A percentile compares a stretch with the other conserved stretches of the same genome.
These are phyloP conservation scores for Ustilago esculenta DNA, from an alignment of 1,284 basidiomycete species.

Conservation along the genomic window DNA sequence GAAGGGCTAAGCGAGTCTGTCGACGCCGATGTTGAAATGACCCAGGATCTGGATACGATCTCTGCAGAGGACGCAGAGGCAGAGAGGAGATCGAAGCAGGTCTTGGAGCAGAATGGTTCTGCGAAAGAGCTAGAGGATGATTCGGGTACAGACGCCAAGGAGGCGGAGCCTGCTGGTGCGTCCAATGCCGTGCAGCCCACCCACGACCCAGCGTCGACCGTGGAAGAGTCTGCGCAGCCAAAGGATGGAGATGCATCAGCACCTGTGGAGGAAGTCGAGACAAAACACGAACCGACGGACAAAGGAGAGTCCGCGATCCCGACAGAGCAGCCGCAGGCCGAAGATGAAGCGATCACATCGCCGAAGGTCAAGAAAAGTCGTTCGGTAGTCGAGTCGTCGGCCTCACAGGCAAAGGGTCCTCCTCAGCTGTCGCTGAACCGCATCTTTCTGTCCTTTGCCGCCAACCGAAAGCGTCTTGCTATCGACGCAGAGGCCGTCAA, in stretches of 20 bases:
- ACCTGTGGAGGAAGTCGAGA: not conserved
- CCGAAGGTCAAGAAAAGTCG: constrained; percentile 2
- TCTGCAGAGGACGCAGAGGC: not conserved
- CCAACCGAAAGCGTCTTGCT: constrained; percentile 83
- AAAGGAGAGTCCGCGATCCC: too few relatives aligned
- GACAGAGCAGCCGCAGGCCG: not conserved
- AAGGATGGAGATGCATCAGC: not conserved
- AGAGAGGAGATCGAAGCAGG: not conserved
- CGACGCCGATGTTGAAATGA: not conserved
- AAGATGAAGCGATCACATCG: not conserved
- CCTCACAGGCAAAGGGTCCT: constrained; percentile 36
- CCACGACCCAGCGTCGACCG: not conserved
- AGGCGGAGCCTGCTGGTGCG: not conserved
- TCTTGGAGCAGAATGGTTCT: not conserved
- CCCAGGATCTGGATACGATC: not conserved
- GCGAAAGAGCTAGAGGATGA: not conserved
- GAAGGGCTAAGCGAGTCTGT: too few relatives aligned
- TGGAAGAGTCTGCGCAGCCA: not conserved
- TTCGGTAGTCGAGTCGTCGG: not conserved
- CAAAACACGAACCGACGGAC: not conserved
- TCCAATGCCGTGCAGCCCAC: not conserved
- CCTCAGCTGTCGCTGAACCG: constrained; percentile 69
- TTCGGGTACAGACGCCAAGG: not conserved
- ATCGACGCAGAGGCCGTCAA: constrained; percentile 88
- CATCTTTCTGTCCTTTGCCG: constrained; percentile 91